Base-by-base conservation (phyloP, 208 protist genomes). In the Blechomonas ayalai region DNA sequence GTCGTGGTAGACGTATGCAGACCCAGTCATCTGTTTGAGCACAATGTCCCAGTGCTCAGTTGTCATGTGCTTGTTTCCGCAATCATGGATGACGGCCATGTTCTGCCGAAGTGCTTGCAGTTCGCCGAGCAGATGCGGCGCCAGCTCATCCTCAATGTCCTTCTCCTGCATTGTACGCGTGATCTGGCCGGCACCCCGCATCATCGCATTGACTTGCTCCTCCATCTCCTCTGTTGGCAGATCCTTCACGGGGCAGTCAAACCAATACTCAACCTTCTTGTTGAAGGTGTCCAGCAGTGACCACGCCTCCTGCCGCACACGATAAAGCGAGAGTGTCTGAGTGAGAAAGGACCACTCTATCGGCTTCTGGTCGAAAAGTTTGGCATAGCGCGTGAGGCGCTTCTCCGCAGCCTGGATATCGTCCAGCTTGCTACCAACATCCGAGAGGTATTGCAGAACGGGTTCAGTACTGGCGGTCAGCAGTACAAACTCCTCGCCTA, bases 61-160 rank as follows among this genome's bases (percentile, higher is more conserved):
- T 18, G 77, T 79, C 81, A 97, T 90, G 59, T 96, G 80, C 56
- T 90, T 89, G 56, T 97, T 97, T 35, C 89, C 83, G 52, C 89
- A 94, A 53, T 96, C 84, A 46, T 96, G 79, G 50, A 97, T 90
- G 26, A 92, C 77, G 4, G 66, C 35, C 61, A 97, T 87, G 52
- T 89, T 87, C 15, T 48, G 24, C 18, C 81, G 79, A 43, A 93
- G 59, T 12, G 61, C 67, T 39, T 87, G 82, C 41, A 95, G 47
- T 47, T 87, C 82, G n/a, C 71, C 51, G 24, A 94, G 26, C 31
- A 96, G 48, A 50, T 90, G 74, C 28, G 77, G 70, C 4, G 67
- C 42, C 2, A 96, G 59, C 44, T 94, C 82, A 49, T 96, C 90
- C 28, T 83, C 72, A 61, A 88, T 91, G 13, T 67, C 69, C 37